Base-by-base conservation (phyloP, 257 asterid species). In the Solanum arcanum region DNA sequence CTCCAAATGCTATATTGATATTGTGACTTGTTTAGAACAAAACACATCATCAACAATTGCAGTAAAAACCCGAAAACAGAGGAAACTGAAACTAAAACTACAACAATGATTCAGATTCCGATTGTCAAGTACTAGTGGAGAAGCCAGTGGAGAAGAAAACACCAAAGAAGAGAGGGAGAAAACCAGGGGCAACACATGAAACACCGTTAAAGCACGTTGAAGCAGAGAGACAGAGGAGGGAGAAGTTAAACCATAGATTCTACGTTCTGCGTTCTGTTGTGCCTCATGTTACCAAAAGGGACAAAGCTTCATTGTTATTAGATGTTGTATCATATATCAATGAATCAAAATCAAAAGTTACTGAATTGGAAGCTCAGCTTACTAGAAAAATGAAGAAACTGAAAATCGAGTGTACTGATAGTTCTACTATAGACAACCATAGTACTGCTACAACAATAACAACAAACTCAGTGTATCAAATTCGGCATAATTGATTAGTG, bases 141-240 rank as follows among this genome's bases (percentile, higher is more conserved):
- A 41, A 23, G 7, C 46, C 82, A 1, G 29, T 3, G 21, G 37
- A 12, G 23, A 33, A 1, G 6, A 87, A 52, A 27, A n/a, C 78
- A 3, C 88, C 90, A 1, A 92, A 91, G 89, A 96, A 93, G 90
- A 88, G 95, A 85, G 98, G 96, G 0, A 84, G 98, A 86, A 96
- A 92, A 91, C 92, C 95, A 0, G 88, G 89, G 27, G 47, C 6
- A 15, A 87, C 84, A 16, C 52, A 88, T 2, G 94, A 91, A 52
- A 84, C 90, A n/a, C 91, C 94, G 5, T 60, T 89, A 86, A 94
- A 92, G 89, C 98, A 94, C 83, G 97, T 94, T 87, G 99, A 94
- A 87, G 97, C 96, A 18, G 98, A 96, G 96, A 87, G 96, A 91
- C 98, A 95, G 93, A 84, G 99, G 84, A 70, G 98, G 89, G 99